A percentile compares a stretch with the other conserved stretches of the same genome.
Evolutionary conservation across 768 basidiomycete genomes (phyloP).

Genomic region (Lactifluus subvellereus): DNA sequence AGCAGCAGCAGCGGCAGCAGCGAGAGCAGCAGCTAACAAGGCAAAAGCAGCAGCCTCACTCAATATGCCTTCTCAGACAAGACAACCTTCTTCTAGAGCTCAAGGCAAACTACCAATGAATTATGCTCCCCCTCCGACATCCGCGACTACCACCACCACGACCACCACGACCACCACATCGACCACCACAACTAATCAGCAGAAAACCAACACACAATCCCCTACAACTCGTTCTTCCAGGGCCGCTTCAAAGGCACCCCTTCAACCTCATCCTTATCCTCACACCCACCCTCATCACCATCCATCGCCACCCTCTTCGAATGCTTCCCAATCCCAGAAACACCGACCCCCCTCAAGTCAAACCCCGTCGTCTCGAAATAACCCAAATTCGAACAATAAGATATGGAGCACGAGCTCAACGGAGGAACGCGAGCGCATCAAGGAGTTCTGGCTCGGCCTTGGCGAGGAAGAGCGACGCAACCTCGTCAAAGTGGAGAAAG

Average conservation of each 20-base stretch:
- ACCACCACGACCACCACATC: conserved; percentile 29
- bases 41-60: conserved; percentile 19
- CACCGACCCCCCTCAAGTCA: conserved; percentile 33
- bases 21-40: neutral
- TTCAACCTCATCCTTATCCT: conserved; percentile 43
- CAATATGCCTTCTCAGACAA: conserved; percentile 24
- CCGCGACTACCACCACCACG: conserved; percentile 32
- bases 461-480: conserved; percentile 84
- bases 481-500: conserved; percentile 97
- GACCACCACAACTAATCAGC: conserved; percentile 3
- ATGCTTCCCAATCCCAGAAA: conserved; percentile 36
- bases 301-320: conserved; percentile 45
- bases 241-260: conserved; percentile 52
- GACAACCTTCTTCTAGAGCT: conserved; percentile 56
- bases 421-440: conserved; percentile 95
- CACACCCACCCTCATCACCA: conserved; percentile 51
- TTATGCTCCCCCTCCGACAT: conserved; percentile 38
- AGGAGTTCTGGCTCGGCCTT: conserved; percentile 96
- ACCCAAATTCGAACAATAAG: conserved; percentile 49
- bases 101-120: conserved; percentile 92
- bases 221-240: conserved; percentile 32
- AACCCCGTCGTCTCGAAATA: neutral
- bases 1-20: conserved; percentile 2
- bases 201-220: conserved; percentile 28
- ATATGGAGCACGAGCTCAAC: conserved; percentile 91